Evolutionary conservation across 2,329 filamentous ascomycete species (phyloP).

Genomic region (Epichloe uncinata): DNA sequence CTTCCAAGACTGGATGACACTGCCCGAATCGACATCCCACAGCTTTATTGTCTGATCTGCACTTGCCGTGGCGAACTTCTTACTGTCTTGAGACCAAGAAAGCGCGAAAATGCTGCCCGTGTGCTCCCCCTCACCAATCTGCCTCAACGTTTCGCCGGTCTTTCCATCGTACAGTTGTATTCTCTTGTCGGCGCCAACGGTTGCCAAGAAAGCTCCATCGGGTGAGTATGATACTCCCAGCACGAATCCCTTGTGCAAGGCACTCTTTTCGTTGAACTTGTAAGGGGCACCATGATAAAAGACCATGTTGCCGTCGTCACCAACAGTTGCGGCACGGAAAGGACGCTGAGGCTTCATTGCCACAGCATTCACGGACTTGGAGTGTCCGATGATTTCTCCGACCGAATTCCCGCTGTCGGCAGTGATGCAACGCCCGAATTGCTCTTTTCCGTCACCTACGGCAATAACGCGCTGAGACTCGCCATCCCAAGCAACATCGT

Average conservation of each 20-base stretch:
- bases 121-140: conserved; percentile 75
- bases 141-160: conserved; percentile 68
- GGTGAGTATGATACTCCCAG: conserved; percentile 82
- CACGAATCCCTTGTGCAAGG: conserved; percentile 78
- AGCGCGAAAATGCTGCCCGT: conserved; percentile 87
- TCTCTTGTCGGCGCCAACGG: conserved; percentile 79
- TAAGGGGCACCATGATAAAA: conserved; percentile 93
- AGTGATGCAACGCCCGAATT: conserved; percentile 87
- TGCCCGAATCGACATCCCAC: conserved; percentile 78
- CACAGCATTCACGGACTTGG: conserved; percentile 79
- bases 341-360: conserved; percentile 81
- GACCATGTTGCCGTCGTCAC: conserved; percentile 78
- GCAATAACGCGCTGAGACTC: conserved; percentile 95
- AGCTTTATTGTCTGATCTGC: conserved; percentile 90
- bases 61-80: conserved; percentile 76
- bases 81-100: conserved; percentile 80
- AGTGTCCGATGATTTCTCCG: conserved; percentile 87
- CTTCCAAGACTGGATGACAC: conserved; percentile 68
- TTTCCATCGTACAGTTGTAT: conserved; percentile 96
- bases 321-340: conserved; percentile 80
- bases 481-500: conserved; percentile 94
- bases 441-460: conserved; percentile 86
- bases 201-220: conserved; percentile 69
- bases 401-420: conserved; percentile 93
- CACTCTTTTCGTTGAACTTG: conserved; percentile 80